phyloP scores from a whole-genome alignment of 768 basidiomycete species.

The Termitomyces heimii region DNA sequence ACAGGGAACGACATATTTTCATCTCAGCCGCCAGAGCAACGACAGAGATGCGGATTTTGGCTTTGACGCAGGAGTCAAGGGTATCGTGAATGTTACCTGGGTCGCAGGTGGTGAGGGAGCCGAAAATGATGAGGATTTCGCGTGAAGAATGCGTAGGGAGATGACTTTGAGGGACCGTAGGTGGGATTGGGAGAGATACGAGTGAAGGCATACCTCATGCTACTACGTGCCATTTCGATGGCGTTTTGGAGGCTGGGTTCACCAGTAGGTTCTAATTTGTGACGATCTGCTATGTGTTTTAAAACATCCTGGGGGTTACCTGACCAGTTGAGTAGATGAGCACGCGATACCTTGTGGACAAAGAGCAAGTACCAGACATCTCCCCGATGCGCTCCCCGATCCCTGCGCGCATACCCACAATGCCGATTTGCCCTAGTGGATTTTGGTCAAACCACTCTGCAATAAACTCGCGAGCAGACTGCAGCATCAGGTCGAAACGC shows the following conservation, averaged over 20 bases:
- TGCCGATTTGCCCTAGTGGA: conserved; percentile 92
- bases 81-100: conserved; percentile 96
- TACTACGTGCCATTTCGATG: conserved; percentile 92
- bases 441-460: conserved; percentile 99
- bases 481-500: conserved; percentile 84
- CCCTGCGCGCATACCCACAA: conserved; percentile 90
- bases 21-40: conserved; percentile 97
- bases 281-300: conserved; percentile 75
- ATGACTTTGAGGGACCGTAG: conserved; percentile 50
- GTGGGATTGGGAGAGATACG: neutral
- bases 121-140: conserved; percentile 91
- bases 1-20: conserved; percentile 93
- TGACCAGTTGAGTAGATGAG: conserved; percentile 21
- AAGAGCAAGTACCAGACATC: conserved; percentile 70
- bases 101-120: conserved; percentile 94
- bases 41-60: conserved; percentile 86
- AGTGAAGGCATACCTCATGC: conserved; percentile 66
- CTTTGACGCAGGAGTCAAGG: conserved; percentile 75
- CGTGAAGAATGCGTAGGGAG: conserved; percentile 96
- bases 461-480: conserved; percentile 89
- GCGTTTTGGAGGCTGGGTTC: conserved; percentile 97
- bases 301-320: conserved; percentile 98
- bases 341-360: neutral
- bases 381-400: conserved; percentile 87
- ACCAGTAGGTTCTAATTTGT: conserved; percentile 83